Evolutionary conservation across 225 moss, liverwort and hornwort genomes (phyloP), one percentile per base, ranked within the genome.

Genomic region (Asterella californica): DNA sequence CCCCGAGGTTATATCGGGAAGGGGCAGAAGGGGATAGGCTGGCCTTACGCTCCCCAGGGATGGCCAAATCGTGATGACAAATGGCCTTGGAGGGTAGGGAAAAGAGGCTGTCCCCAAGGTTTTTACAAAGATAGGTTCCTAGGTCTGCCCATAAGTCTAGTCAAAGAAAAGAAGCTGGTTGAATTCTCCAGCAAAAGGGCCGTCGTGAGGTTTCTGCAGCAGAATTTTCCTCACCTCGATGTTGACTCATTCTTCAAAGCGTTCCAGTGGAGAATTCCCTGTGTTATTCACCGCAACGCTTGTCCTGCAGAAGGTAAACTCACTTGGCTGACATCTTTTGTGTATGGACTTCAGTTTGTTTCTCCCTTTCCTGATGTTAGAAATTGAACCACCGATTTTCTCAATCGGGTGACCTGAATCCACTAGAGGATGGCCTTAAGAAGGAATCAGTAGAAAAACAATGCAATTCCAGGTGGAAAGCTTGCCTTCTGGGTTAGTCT

Each of bases 11-110:
- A 88, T 46, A 89, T 87, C 34, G 72, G 79, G 70, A 83, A 79
- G 85, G 89, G 84, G 61, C 87, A 86, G 76, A 86, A 84, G 77
- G 94, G 93, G 65, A 80, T 81, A 81, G 94, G 94, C 50, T 95
- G 93, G 94, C 93, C 93, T n/a, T 95, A 93, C 53, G 91, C 93
- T 74, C 94, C 94, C 30, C 86, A 95, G 79, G 93, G 89, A 59
- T 95, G 93, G 94, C 94, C 94, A 47, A 79, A 86, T 49, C 70
- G 64, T 62, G 90, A 90, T 64, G 94, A 95, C 78, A 88, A 81
- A 76, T 95, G 94, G 94, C 83, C 85, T 82, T 93, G 94, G 94
- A 88, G 89, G 85, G 93, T 95, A 75, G 91, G 92, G 67, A 88
- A 87, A 81, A 87, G 91, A 77, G 79, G 82, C 25, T 75, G 78